These are phyloP conservation scores for Pistacia integerrima DNA, from an alignment of 345 rosid genomes.

Conservation along the genomic window DNA sequence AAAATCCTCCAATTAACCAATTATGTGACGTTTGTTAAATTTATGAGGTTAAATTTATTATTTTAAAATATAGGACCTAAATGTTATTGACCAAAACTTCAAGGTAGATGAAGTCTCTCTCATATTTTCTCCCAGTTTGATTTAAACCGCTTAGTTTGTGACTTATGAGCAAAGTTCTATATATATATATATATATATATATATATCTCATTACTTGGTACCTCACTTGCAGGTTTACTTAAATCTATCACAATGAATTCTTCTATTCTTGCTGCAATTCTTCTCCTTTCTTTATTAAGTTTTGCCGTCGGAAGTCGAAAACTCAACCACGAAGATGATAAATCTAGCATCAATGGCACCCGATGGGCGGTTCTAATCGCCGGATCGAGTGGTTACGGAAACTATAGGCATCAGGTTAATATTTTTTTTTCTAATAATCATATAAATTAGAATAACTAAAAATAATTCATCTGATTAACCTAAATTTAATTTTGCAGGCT, in stretches of 20 bases:
- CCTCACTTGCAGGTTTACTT: not conserved
- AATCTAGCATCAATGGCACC: slow-evolving; percentile 27
- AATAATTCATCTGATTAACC: too few relatives aligned
- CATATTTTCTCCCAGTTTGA: too few relatives aligned
- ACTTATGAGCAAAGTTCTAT: not conserved
- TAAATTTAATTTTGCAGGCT: slow-evolving; percentile 40
- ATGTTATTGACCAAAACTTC: too few relatives aligned
- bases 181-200: too few relatives aligned
- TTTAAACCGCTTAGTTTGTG: not conserved
- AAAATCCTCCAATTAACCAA: too few relatives aligned
- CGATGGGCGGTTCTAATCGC: slow-evolving; percentile 27
- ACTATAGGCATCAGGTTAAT: slow-evolving; percentile 13
- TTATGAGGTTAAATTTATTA: too few relatives aligned
- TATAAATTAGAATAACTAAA: too few relatives aligned
- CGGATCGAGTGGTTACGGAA: too few relatives aligned
- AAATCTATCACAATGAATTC: not conserved
- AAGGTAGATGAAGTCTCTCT: too few relatives aligned
- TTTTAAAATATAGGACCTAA: too few relatives aligned
- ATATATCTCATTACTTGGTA: too few relatives aligned
- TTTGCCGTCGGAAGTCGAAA: not conserved
- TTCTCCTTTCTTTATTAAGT: not conserved
- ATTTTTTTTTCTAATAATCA: not conserved
- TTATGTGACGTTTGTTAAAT: too few relatives aligned
- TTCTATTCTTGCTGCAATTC: not conserved
- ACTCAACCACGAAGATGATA: not conserved